Percentiles rank a stretch among this genome's conserved stretches.
Conservation (phyloP, 192 early-diverging fungal species). For the Coemansia sp. region DNA sequence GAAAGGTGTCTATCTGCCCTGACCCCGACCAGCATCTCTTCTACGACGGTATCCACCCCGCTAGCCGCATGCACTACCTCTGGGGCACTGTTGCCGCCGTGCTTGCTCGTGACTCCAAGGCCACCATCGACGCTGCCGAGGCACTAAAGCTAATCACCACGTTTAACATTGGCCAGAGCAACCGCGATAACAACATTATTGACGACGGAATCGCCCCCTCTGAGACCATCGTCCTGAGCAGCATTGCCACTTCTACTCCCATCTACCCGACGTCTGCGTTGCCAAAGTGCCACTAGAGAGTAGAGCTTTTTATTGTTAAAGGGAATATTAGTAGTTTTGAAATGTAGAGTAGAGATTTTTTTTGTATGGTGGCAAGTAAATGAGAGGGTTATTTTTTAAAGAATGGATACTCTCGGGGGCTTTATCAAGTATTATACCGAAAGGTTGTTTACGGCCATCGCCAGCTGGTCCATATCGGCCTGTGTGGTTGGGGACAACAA, state of each 20-base stretch:
- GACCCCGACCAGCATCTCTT: slow-evolving; percentile 47
- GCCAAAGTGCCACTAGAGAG: slow-evolving; percentile 8
- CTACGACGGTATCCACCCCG: slow-evolving; percentile 38
- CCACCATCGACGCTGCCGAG: slow-evolving; percentile 15
- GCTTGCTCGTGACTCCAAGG: slow-evolving; percentile 23
- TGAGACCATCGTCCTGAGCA: slow-evolving; percentile 2
- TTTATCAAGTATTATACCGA: slow-evolving; percentile 21
- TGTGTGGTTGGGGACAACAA: slow-evolving; percentile 20
- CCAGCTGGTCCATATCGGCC: slow-evolving; percentile 38
- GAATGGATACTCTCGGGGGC: no score
- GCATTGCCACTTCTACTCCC: slow-evolving; percentile 3
- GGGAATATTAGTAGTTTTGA: not conserved
- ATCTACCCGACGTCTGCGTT: not conserved
- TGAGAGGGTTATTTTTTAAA: no score
- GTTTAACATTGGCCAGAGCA: slow-evolving; percentile 28
- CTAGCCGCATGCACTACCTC: slow-evolving; percentile 46
- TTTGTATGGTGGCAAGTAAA: no score
- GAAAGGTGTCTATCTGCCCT: slow-evolving; percentile 14
- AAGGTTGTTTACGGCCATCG: slow-evolving; percentile 34
- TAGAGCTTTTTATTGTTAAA: no score
- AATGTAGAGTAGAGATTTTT: not conserved
- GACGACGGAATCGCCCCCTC: slow-evolving; percentile 7
- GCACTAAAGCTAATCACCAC: slow-evolving; percentile 6
- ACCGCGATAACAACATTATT: slow-evolving; percentile 36
- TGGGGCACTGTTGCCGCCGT: slow-evolving; percentile 37